phyloP scores from a whole-genome alignment of 345 rosid species.

The Populus nigra region DNA sequence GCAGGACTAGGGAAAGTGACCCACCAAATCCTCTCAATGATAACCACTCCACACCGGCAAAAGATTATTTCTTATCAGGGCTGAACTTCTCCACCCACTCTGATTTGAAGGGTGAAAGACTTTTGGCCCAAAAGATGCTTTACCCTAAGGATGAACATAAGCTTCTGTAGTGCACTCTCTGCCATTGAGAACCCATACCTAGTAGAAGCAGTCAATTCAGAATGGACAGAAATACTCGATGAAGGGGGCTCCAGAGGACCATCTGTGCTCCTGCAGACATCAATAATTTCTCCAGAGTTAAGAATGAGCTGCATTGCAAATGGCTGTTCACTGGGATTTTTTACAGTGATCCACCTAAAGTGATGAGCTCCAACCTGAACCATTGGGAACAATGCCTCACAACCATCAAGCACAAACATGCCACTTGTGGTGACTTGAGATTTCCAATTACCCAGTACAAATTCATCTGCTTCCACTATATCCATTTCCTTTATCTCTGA shows the following conservation, averaged over 20 bases:
- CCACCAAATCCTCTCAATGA: slow-evolving; percentile 61
- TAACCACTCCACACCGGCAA: slow-evolving; percentile 71
- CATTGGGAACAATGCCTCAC: slow-evolving; percentile 46
- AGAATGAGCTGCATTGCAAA: slow-evolving; percentile 71
- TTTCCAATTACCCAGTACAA: slow-evolving; percentile 56
- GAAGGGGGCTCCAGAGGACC: slow-evolving; percentile 29
- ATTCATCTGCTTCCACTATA: slow-evolving; percentile 45
- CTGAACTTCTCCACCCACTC: slow-evolving; percentile 70
- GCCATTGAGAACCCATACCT: slow-evolving; percentile 56
- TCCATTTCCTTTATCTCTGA: slow-evolving; percentile 41
- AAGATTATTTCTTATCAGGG: slow-evolving; percentile 61
- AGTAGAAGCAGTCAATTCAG: slow-evolving; percentile 17
- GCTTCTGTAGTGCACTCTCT: slow-evolving; percentile 50
- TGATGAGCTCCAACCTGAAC: slow-evolving; percentile 47
- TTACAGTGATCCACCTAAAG: slow-evolving; percentile 58
- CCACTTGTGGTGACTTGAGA: slow-evolving; percentile 45
- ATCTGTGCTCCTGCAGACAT: slow-evolving; percentile 46
- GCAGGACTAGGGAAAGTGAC: slow-evolving; percentile 42
- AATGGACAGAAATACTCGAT: slow-evolving; percentile 23
- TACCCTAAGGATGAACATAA: slow-evolving; percentile 48
- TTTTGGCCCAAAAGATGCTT: slow-evolving; percentile 60
- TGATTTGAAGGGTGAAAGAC: slow-evolving; percentile 58
- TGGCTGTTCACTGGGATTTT: slow-evolving; percentile 61
- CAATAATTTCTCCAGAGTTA: slow-evolving; percentile 52
- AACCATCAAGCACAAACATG: slow-evolving; percentile 52